Percentiles rank a stretch among this genome's conserved stretches.
phyloP scores from a whole-genome alignment of 352 stramenopile genomes.

The Phytophthora idaei region DNA sequence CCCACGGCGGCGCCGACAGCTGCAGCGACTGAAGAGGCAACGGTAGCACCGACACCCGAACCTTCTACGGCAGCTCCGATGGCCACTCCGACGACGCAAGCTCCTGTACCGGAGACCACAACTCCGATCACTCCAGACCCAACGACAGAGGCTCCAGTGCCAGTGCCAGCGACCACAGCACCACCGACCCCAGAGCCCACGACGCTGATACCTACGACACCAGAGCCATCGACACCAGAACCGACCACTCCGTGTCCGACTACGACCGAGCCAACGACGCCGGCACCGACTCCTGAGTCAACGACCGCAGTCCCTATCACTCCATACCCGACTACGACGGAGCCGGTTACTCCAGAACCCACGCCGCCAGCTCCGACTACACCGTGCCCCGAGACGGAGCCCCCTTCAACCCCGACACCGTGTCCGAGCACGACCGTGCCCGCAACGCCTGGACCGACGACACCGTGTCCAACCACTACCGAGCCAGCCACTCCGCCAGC shows the following conservation, averaged over 20 bases:
- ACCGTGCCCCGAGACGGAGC: neutral
- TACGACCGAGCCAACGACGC: neutral
- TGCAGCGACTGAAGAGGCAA: neutral
- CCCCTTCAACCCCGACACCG: neutral
- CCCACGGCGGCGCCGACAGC: slow-evolving; percentile 16
- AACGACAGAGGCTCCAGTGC: slow-evolving; percentile 2
- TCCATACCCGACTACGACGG: neutral
- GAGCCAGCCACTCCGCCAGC: neutral
- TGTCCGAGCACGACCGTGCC: slow-evolving; percentile 1
- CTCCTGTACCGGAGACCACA: slow-evolving; percentile 4
- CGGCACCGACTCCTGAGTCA: neutral
- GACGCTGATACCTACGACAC: slow-evolving; percentile 4
- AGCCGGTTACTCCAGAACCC: neutral
- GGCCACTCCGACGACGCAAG: slow-evolving; percentile 1
- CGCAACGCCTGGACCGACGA: neutral
- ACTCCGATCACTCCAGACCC: slow-evolving; percentile 1
- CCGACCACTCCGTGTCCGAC: neutral
- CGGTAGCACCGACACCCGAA: neutral
- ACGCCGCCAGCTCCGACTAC: neutral
- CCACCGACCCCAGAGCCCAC: slow-evolving; percentile 5
- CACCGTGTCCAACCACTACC: neutral
- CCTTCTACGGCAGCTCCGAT: slow-evolving; percentile 5
- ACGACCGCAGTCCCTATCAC: neutral
- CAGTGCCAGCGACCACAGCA: neutral
- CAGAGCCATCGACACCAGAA: neutral